Conservation (phyloP, 2,329 filamentous ascomycete genomes). For the Trichoderma sp. region DNA sequence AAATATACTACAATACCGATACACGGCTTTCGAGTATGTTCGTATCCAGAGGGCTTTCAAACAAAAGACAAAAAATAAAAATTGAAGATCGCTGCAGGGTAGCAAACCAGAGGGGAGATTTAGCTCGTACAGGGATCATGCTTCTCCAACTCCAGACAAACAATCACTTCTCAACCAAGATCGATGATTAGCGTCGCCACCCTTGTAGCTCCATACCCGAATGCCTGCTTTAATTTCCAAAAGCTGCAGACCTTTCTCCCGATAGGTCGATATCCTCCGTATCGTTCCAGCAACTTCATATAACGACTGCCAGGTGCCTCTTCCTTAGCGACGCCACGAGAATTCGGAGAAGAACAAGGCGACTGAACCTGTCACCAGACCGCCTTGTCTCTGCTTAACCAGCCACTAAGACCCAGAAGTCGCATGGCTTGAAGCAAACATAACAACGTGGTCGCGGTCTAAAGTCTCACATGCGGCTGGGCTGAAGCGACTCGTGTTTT, state of each 20-base stretch:
- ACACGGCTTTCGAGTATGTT: background rate
- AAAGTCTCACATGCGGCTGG: conserved; percentile 14
- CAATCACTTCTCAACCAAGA: conserved; percentile 13
- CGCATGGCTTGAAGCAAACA: background rate
- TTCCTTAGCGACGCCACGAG: background rate
- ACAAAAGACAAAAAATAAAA: background rate
- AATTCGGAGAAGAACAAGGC: background rate
- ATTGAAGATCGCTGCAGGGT: background rate
- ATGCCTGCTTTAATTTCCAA: background rate
- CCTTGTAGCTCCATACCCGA: background rate
- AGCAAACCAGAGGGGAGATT: background rate
- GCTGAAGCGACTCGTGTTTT: background rate
- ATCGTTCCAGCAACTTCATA: background rate
- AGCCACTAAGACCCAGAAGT: background rate
- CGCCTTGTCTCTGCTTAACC: background rate
- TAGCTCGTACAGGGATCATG: background rate
- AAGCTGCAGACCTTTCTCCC: background rate
- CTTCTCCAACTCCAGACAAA: background rate
- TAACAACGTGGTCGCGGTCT: background rate
- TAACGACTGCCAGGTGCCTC: background rate
- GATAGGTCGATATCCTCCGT: conserved; percentile 2
- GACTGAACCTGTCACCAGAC: background rate
- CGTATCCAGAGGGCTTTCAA: background rate
- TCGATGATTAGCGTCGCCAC: conserved; percentile 12
- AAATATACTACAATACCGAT: background rate